Conservation (phyloP, 768 basidiomycete species). For the Amanita molliuscula region DNA sequence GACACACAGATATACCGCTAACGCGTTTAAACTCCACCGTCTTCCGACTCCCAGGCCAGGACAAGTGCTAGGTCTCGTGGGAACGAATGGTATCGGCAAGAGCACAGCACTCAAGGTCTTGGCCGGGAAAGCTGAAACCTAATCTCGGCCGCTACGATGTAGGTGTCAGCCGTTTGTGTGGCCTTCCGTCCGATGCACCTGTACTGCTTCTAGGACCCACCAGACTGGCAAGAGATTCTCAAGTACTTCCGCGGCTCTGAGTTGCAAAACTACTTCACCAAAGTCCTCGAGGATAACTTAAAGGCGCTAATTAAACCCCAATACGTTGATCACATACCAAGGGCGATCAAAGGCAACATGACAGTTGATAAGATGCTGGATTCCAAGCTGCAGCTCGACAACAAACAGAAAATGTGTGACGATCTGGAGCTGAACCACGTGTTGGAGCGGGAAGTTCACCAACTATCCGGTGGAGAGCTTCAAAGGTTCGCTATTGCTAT, state of each 20-base stretch:
- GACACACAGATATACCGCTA: conserved; percentile 96
- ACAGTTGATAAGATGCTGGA: conserved; percentile 90
- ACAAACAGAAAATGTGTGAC: conserved; percentile 78
- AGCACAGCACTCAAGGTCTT: conserved; percentile 95
- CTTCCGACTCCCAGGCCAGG: conserved; percentile 95
- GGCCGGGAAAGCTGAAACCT: conserved; percentile 95
- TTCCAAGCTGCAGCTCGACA: conserved; percentile 79
- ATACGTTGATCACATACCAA: conserved; percentile 98
- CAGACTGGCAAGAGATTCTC: conserved; percentile 98
- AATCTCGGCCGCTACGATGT: conserved; percentile 97
- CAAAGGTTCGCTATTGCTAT: conserved; percentile 98
- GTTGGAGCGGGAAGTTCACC: conserved; percentile 71
- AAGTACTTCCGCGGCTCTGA: conserved; percentile 99
- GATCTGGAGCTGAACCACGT: conserved; percentile 85
- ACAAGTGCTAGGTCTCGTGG: conserved; percentile 96
- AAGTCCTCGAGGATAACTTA: conserved; percentile 95
- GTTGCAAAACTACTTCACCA: conserved; percentile 99
- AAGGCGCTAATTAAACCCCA: conserved; percentile 99
- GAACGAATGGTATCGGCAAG: conserved; percentile 99
- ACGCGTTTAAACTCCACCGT: conserved; percentile 97
- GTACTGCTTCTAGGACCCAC: conserved; percentile 61
- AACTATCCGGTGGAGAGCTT: conserved; percentile 93
- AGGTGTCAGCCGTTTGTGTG: conserved; percentile 17
- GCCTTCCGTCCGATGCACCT: neutral
- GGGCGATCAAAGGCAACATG: conserved; percentile 85